Conservation (phyloP, 495 filamentous ascomycete genomes). For the Trichoderma gamsii region DNA sequence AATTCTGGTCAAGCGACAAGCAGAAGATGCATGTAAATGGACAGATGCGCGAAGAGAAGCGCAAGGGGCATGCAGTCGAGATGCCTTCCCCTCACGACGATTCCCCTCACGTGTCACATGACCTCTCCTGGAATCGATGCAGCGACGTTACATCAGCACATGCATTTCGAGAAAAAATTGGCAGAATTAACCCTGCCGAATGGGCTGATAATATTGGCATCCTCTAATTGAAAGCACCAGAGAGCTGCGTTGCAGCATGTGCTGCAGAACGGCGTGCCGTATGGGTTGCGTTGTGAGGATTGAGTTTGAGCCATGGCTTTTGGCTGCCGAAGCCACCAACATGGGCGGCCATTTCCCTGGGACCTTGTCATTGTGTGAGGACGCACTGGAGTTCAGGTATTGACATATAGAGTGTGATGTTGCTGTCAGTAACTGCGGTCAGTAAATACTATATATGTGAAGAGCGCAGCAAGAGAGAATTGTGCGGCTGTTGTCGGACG, state of each 20-base stretch:
- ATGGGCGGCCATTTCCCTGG: neutral
- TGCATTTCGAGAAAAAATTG: neutral
- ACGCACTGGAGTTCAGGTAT: neutral
- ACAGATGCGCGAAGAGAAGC: neutral
- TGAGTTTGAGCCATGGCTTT: constrained; percentile 8
- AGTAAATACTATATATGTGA: neutral
- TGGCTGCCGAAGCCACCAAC: constrained; percentile 6
- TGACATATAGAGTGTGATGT: neutral
- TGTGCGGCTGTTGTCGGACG: neutral
- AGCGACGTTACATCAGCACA: neutral
- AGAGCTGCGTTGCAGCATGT: neutral
- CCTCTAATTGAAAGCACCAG: neutral
- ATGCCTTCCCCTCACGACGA: constrained; percentile 11
- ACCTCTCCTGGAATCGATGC: neutral
- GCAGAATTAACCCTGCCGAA: neutral
- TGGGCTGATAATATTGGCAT: neutral
- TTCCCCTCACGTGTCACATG: constrained; percentile 13
- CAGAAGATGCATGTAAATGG: neutral
- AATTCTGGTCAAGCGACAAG: neutral
- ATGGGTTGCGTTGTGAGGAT: neutral
- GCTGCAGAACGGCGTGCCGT: neutral
- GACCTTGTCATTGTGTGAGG: neutral
- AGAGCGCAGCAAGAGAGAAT: neutral
- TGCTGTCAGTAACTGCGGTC: neutral
- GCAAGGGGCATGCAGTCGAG: neutral